Evolutionary conservation across 2,329 filamentous ascomycete species (phyloP).

Genomic region (Capronia coronata): DNA sequence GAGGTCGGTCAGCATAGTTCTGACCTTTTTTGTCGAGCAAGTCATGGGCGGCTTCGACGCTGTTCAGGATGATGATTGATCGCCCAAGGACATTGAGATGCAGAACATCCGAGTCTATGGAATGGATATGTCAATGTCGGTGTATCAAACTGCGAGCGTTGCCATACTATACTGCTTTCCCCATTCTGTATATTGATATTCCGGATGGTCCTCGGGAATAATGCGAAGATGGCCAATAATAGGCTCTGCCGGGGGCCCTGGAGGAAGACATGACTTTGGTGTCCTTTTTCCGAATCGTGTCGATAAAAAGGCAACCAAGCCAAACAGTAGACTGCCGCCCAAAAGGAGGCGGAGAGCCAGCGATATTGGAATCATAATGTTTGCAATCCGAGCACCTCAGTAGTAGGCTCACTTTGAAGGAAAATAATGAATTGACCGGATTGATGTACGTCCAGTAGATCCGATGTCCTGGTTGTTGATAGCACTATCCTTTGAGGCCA

Average conservation of each 20-base stretch:
- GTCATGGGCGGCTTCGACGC: constrained; percentile 20
- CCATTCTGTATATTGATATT: constrained; percentile 14
- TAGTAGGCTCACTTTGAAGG: too few species aligned
- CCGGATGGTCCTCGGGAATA: constrained; percentile 9
- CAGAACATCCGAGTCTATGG: constrained; percentile 10
- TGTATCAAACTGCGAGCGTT: not conserved
- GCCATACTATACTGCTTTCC: constrained; percentile 13
- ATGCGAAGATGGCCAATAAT: constrained; percentile 13
- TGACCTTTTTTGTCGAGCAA: constrained; percentile 8
- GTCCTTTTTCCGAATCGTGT: not conserved
- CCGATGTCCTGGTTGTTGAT: too few species aligned
- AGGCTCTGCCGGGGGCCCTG: constrained; percentile 9
- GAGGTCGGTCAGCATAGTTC: constrained; percentile 10
- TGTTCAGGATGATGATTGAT: constrained; percentile 36
- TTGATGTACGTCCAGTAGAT: too few species aligned
- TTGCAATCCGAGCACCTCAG: too few species aligned
- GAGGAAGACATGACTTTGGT: constrained; percentile 3
- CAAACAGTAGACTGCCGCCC: not conserved
- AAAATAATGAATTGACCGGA: too few species aligned
- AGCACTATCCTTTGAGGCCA: too few species aligned
- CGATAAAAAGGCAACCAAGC: not conserved
- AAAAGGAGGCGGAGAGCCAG: not conserved
- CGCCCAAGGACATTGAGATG: constrained; percentile 31
- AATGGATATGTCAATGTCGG: not conserved
- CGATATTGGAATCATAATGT: not conserved